Conservation (phyloP, 225 moss, liverwort and hornwort species). For the Straminergon stramineum region DNA sequence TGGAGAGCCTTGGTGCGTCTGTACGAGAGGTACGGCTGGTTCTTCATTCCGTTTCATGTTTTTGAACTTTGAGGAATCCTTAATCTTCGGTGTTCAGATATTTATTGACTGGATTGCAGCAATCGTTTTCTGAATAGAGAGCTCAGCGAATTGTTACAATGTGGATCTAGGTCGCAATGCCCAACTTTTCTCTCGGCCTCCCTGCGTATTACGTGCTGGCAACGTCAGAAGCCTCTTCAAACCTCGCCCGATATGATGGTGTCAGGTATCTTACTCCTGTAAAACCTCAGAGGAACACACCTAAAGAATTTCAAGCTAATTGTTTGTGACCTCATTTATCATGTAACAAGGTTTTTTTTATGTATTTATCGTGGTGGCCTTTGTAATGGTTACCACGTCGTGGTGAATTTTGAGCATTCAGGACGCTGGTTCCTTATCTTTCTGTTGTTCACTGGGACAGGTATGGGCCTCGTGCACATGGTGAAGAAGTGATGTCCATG, state of each 20-base stretch:
- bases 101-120: background rate
- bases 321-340: background rate
- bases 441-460: slow-evolving; percentile 22
- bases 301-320: background rate
- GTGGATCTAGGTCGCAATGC: slow-evolving; percentile 42
- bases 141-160: background rate
- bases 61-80: background rate
- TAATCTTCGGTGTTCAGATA: background rate
- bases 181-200: slow-evolving; percentile 65
- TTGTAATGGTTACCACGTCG: background rate
- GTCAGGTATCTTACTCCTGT: slow-evolving; percentile 37
- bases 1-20: slow-evolving; percentile 76
- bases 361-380: background rate
- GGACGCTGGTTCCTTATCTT: background rate
- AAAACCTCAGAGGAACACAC: background rate
- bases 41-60: background rate
- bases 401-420: background rate
- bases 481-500: slow-evolving; percentile 77
- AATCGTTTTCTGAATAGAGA: background rate
- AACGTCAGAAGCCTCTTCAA: slow-evolving; percentile 88
- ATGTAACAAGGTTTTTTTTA: background rate
- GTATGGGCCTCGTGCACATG: slow-evolving; percentile 71
- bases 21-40: slow-evolving; percentile 39
- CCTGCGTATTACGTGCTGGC: slow-evolving; percentile 92
- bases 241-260: slow-evolving; percentile 90